Evolutionary conservation across 2,329 filamentous ascomycete species (phyloP), one percentile per base, ranked within the genome.

Genomic region (Penicillium sclerotiorum): DNA sequence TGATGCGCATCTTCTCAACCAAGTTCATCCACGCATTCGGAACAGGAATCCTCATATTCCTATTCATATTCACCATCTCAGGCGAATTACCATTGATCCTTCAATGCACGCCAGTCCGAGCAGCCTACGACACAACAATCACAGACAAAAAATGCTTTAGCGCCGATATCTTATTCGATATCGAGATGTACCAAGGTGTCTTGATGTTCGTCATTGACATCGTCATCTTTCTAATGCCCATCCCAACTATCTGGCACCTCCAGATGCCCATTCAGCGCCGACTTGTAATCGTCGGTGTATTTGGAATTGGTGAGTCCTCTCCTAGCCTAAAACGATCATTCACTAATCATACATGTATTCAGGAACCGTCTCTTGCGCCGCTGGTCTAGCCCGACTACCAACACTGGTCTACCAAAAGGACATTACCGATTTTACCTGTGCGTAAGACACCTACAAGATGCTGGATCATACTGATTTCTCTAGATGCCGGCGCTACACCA

Each of bases 121-220:
- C 51, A 4, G 48, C 49, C 17, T 58, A 47, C 23, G 51, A 57
- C 25, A 52, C 49, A 18, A 49, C 48, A 2, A 40, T 57, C 17
- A 2, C 27, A 5, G 33, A 46, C 17, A 18, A 25, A 4, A 46
- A 43, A 23, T 58, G 55, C 15, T 54, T 54, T 21, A 35, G 42
- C 6, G 11, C 25, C 2, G 23, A 53, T 15, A 48, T 47, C 2
- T 25, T 53, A 21, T 51, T 49, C 21, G 50, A 33, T 8, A 51
- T 59, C 17, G 25, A 45, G 11, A 50, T 59, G 41, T 49, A 45
- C 8, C 53, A 60, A 25, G 56, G 45, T 2, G 42, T 61, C n/a
- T 30, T 57, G 13, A 61, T 56, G 51, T 55, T 62, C 13, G n/a
- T 52, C 9, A 36, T 51, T 7, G 53, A 62, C 20, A 30, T 61